Conservation (phyloP, 2,329 filamentous ascomycete species). For the Venturia pyrina region DNA sequence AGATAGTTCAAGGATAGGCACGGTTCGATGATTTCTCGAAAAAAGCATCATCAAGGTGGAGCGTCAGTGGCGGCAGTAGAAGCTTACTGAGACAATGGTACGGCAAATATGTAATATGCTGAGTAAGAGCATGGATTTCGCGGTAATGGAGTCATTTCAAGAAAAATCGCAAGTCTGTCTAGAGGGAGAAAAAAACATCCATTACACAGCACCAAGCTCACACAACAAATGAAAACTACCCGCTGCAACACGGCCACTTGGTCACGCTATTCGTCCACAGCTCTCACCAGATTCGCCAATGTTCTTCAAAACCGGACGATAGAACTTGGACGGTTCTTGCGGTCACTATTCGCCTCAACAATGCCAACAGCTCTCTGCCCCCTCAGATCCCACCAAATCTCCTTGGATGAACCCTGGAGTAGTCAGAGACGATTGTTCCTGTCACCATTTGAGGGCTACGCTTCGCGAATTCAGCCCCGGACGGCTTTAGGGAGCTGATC, state of each 20-base stretch:
- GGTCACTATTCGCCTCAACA: neutral
- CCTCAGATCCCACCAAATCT: neutral
- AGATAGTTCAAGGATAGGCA: no score
- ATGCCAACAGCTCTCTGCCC: neutral
- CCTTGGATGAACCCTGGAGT: neutral
- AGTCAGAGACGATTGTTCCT: neutral
- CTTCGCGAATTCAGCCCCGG: neutral
- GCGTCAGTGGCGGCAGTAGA: no score
- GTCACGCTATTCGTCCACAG: no score
- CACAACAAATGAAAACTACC: neutral
- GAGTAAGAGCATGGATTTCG: neutral
- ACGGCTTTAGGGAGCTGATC: neutral
- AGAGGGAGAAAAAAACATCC: neutral
- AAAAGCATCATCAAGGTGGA: no score
- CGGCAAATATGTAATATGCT: no score
- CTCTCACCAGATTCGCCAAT: no score
- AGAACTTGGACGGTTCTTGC: neutral
- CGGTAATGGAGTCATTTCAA: neutral
- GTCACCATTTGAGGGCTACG: neutral
- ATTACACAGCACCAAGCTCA: neutral
- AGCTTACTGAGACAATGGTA: no score
- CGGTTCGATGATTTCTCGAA: no score
- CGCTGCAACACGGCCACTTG: neutral
- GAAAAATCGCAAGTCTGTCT: neutral
- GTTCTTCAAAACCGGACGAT: no score